Conservation (phyloP, 1,139 yeast species). For the Candida tunisiensis region DNA sequence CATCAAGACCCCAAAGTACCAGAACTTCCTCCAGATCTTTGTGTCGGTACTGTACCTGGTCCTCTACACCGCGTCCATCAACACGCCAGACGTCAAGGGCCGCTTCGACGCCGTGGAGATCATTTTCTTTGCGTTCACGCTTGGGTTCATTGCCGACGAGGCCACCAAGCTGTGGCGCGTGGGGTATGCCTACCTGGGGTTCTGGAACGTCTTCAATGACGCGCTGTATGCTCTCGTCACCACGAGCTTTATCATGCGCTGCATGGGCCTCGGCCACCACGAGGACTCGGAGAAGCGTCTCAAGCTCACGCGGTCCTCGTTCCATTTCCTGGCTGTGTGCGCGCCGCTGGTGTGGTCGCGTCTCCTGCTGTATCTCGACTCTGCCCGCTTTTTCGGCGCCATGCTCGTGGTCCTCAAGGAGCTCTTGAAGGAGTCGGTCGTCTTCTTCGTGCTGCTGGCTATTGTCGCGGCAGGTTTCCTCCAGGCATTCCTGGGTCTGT, state of each 20-base stretch:
- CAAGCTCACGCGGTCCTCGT: conserved; percentile 45
- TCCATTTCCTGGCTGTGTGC: conserved; percentile 57
- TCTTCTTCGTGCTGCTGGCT: conserved; percentile 57
- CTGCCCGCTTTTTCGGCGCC: conserved; percentile 72
- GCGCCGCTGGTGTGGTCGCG: conserved; percentile 86
- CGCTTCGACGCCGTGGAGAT: conserved; percentile 30
- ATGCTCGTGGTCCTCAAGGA: conserved; percentile 74
- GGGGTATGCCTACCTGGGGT: conserved; percentile 54
- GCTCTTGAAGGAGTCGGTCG: conserved; percentile 72
- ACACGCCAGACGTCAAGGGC: conserved; percentile 23
- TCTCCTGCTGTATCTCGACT: conserved; percentile 56
- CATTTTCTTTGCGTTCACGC: conserved; percentile 45
- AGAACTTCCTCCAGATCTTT: conserved; percentile 51
- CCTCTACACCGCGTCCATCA: conserved; percentile 49
- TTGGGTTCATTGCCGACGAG: conserved; percentile 55
- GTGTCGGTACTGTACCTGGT: conserved; percentile 50
- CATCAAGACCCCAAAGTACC: conserved; percentile 72
- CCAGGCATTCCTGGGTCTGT: conserved; percentile 78
- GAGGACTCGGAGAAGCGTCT: conserved; percentile 16
- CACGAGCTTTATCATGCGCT: conserved; percentile 38
- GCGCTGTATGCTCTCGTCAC: conserved; percentile 39
- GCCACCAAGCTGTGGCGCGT: conserved; percentile 54
- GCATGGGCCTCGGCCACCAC: conserved; percentile 26
- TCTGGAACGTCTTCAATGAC: conserved; percentile 72
- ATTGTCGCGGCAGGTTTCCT: conserved; percentile 66